Conservation (phyloP, 371 early-diverging fungal genomes). For the Zychaea mexicana region DNA sequence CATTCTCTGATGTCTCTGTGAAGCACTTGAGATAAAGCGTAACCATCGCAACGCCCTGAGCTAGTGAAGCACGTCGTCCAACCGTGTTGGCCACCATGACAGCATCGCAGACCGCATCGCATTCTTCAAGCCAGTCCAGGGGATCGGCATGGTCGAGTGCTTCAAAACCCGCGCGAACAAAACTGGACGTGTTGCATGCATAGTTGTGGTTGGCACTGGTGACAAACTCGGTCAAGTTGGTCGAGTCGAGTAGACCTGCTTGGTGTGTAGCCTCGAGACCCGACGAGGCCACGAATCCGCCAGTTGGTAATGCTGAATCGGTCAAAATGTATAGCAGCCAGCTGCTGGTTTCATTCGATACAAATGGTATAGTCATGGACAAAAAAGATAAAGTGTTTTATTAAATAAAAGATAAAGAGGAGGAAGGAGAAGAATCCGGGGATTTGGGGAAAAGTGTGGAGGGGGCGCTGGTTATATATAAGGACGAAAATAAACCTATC, state of each 20-base stretch:
- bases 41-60: slow-evolving; percentile 73
- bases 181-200: slow-evolving; percentile 69
- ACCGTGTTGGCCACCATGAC: slow-evolving; percentile 67
- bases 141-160: slow-evolving; percentile 38
- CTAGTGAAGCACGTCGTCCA: slow-evolving; percentile 70
- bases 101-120: slow-evolving; percentile 60
- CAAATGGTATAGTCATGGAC: slow-evolving; percentile 29
- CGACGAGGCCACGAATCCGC: slow-evolving; percentile 85
- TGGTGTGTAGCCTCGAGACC: slow-evolving; percentile 77
- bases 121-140: slow-evolving; percentile 35
- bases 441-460: background rate
- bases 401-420: background rate
- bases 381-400: background rate
- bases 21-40: slow-evolving; percentile 66
- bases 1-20: slow-evolving; percentile 16
- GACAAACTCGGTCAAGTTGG: slow-evolving; percentile 49
- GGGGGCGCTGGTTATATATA: background rate
- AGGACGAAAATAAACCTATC: background rate
- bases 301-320: slow-evolving; percentile 91
- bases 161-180: slow-evolving; percentile 65
- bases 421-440: background rate
- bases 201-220: slow-evolving; percentile 61
- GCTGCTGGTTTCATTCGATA: slow-evolving; percentile 47
- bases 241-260: slow-evolving; percentile 53
- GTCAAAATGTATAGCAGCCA: slow-evolving; percentile 85